phyloP scores from a whole-genome alignment of 2,329 filamentous ascomycete species.

The Pestalotiopsis sp. region DNA sequence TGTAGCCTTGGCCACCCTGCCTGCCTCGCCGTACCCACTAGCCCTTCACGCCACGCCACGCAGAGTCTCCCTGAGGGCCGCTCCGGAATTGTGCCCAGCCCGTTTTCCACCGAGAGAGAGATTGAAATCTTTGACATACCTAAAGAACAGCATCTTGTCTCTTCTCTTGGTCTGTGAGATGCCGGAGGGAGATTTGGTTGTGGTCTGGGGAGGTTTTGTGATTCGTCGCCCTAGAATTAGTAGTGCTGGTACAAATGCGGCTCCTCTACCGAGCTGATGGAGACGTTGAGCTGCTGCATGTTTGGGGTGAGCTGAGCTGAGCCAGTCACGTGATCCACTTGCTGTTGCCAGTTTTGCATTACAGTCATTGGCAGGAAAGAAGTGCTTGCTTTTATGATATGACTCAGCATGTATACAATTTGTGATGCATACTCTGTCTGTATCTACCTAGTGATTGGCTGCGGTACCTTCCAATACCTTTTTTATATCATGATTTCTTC shows the following conservation, averaged over 20 bases:
- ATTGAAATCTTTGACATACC: conserved; percentile 19
- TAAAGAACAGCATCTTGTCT: conserved; percentile 28
- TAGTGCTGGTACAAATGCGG: background rate
- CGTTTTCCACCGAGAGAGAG: background rate
- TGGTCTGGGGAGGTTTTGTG: background rate
- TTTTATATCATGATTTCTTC: no score
- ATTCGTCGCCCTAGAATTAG: background rate
- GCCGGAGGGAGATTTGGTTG: background rate
- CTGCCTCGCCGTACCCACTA: background rate
- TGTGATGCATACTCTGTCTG: no score
- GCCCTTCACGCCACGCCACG: background rate
- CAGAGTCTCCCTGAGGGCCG: background rate
- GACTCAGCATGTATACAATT: no score
- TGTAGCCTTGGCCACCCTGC: background rate
- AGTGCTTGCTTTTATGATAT: no score
- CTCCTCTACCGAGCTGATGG: no score
- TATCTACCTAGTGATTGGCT: no score
- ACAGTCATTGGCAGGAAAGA: no score
- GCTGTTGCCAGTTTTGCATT: no score
- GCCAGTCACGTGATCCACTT: no score
- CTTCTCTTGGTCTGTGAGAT: background rate
- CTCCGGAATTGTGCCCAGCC: background rate
- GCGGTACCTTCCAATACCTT: no score
- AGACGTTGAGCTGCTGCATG: no score
- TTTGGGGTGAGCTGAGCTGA: no score